Conservation (phyloP, 148 eudicot genomes). For the Pharnaceum exiguum region DNA sequence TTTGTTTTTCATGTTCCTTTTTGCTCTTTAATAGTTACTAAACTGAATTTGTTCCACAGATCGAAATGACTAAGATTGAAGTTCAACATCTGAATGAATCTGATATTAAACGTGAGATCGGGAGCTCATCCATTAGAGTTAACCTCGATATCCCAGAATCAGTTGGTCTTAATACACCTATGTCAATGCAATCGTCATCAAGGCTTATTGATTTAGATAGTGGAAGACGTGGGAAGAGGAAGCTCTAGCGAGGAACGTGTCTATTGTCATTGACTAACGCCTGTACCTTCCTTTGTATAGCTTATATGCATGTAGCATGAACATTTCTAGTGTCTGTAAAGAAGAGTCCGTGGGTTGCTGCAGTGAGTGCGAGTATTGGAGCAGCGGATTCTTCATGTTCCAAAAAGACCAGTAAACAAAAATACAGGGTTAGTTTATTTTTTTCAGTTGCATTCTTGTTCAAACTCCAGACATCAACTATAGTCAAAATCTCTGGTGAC, state of each 20-base stretch:
- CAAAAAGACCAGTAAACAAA: too few relatives aligned
- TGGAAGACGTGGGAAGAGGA: conserved; percentile 69
- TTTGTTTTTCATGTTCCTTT: neutral
- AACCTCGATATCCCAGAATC: conserved; percentile 94
- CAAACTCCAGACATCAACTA: too few relatives aligned
- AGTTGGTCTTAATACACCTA: conserved; percentile 50
- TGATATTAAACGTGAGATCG: conserved; percentile 47
- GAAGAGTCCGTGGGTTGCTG: too few relatives aligned
- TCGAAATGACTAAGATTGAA: conserved; percentile 45
- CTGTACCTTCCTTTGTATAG: neutral
- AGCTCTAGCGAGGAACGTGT: conserved; percentile 29
- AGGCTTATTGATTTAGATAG: conserved; percentile 72
- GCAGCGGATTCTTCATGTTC: too few relatives aligned
- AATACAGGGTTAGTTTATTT: too few relatives aligned
- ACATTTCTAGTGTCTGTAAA: too few relatives aligned
- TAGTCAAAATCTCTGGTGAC: too few relatives aligned
- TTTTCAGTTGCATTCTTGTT: too few relatives aligned
- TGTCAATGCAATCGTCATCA: conserved; percentile 45
- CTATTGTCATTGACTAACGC: neutral
- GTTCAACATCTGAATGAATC: conserved; percentile 44
- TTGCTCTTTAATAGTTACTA: neutral
- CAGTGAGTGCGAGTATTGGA: too few relatives aligned
- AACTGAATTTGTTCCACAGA: conserved; percentile 34
- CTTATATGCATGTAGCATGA: conserved; percentile 6
- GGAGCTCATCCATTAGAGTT: conserved; percentile 45